Base-by-base conservation (phyloP, 495 filamentous ascomycete genomes). In the Xylaria palmicola region DNA sequence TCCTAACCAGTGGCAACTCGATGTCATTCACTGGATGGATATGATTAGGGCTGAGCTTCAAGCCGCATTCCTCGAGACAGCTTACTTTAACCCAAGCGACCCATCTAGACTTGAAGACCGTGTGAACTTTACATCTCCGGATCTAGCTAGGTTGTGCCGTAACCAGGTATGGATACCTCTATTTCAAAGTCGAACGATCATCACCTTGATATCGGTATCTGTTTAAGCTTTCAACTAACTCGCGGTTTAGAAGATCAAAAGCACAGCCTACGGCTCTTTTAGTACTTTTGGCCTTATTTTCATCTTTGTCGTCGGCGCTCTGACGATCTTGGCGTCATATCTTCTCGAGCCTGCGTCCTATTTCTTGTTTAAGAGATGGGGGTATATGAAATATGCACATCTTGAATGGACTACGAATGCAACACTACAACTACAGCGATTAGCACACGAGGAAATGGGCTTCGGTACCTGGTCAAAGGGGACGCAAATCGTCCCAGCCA, bases 1-100 rank as follows among this genome's bases (percentile, higher is more conserved):
- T 3, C 13, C 36, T 3, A 55, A 55, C 13, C 52, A 55, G 30
- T 41, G 52, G 52, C 52, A 55, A 41, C 36, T 55, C 1, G 36
- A 43, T 10, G 37, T 43, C 12, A 55, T 30, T 17, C 20, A 19
- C 17, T 55, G 52, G 52, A 41, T 1, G 52, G 22, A 55, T 27
- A 43, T 43, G n/a, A 17, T 1, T 9, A 40, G 17, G 30, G 36
- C 36, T 27, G 15, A 34, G 3, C 1, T 55, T 0, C 36, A 55
- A 43, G 52, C 52, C 3, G 52, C 36, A 13, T 29, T 7, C 30
- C 22, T 41, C 0, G 17, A 12, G 4, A 52, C 15, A 9, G 7
- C 15, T 0, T 52, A 52, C 45, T 48, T 48, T 48, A 29, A 48
- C 9, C 45, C 45, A 13, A 7, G 24, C 1, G 24, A 48, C 8